These are phyloP conservation scores for Perkinsus olseni DNA, from an alignment of 169 alveolate species.

Conservation along the genomic window DNA sequence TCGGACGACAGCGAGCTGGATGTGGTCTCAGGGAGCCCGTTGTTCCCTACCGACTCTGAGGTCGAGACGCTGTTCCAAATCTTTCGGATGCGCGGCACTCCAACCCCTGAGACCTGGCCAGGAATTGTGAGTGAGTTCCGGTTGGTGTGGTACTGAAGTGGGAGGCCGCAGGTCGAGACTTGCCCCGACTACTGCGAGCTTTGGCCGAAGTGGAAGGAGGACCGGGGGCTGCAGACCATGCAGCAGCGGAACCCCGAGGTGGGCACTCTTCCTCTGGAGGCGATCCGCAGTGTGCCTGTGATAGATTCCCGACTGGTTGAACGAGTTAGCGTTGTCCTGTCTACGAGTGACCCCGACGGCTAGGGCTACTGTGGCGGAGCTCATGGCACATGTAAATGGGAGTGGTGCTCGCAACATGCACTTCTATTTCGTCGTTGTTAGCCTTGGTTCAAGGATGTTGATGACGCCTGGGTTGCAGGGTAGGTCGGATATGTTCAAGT, in stretches of 20 bases:
- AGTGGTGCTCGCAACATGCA: neutral
- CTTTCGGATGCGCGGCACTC: slow-evolving; percentile 60
- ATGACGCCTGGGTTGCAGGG: neutral
- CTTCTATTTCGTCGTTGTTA: neutral
- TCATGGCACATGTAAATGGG: neutral
- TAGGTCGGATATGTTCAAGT: neutral
- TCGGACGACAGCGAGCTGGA: slow-evolving; percentile 10
- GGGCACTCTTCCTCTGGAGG: neutral
- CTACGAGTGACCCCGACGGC: neutral
- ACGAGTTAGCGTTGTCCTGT: neutral
- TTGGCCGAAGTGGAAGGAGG: neutral
- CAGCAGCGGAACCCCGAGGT: neutral
- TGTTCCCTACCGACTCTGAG: slow-evolving; percentile 69
- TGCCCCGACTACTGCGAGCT: neutral
- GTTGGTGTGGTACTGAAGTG: neutral
- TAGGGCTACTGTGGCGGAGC: neutral
- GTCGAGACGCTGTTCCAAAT: slow-evolving; percentile 67
- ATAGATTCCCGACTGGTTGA: neutral
- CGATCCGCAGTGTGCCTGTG: neutral
- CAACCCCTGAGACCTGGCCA: slow-evolving; percentile 60
- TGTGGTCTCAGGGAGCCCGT: slow-evolving; percentile 52
- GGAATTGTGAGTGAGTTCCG: slow-evolving; percentile 31
- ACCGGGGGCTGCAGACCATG: neutral
- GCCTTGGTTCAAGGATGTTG: neutral
- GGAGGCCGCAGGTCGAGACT: neutral